phyloP scores from a whole-genome alignment of 192 early-diverging fungal genomes.

The Powellomyces hirtus region DNA sequence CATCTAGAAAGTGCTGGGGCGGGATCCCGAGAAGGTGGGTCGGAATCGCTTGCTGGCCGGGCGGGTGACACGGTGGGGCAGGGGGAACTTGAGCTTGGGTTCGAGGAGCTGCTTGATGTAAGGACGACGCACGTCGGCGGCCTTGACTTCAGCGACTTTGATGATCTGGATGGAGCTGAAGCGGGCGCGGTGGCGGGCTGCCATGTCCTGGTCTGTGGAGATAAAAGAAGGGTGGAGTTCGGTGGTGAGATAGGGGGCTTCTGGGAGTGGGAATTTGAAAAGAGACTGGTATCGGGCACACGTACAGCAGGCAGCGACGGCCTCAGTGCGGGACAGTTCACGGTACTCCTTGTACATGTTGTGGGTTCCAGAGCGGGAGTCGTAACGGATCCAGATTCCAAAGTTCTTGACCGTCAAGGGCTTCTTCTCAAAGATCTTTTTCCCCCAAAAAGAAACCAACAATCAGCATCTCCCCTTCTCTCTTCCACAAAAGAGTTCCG shows the following conservation, averaged over 20 bases:
- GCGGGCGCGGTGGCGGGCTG: constrained; percentile 96
- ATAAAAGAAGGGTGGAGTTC: too few relatives aligned
- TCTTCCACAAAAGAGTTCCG: too few relatives aligned
- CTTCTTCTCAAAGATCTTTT: constrained; percentile 91
- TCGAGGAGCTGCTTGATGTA: constrained; percentile 96
- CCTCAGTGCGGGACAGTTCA: constrained; percentile 78
- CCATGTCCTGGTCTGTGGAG: constrained; percentile 90
- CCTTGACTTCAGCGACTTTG: constrained; percentile 90
- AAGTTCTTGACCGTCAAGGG: constrained; percentile 94
- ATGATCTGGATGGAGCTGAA: constrained; percentile 99
- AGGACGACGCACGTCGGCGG: constrained; percentile 88
- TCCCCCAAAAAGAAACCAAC: background rate
- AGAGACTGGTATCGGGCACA: too few relatives aligned
- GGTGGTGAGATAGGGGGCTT: too few relatives aligned
- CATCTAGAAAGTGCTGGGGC: constrained; percentile 95
- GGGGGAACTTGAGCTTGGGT: constrained; percentile 92
- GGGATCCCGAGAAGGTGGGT: constrained; percentile 83
- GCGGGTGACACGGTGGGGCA: constrained; percentile 90
- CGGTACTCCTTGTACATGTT: constrained; percentile 99
- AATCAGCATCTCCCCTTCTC: too few relatives aligned
- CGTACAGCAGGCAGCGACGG: constrained; percentile 57
- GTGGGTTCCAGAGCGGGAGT: constrained; percentile 99
- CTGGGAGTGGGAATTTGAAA: too few relatives aligned
- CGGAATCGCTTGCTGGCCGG: constrained; percentile 79
- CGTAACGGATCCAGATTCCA: constrained; percentile 99